Evolutionary conservation across 2,329 filamentous ascomycete species (phyloP).

Genomic region (Trichophyton verrucosum): DNA sequence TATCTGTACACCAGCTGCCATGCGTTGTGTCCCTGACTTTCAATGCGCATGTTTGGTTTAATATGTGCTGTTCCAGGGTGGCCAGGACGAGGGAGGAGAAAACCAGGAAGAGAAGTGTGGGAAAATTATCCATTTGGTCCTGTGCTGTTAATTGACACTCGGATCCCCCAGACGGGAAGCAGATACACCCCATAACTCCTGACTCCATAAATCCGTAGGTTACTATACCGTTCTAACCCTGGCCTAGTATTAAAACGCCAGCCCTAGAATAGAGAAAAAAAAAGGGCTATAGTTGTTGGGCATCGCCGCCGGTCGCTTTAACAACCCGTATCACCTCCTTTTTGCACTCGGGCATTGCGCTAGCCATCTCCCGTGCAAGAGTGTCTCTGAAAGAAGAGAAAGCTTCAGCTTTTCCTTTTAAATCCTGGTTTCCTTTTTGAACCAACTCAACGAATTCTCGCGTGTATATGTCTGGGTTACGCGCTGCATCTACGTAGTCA

Average conservation of each 20-base stretch:
- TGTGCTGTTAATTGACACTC: background rate
- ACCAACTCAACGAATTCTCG: constrained; percentile 53
- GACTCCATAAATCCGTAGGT: background rate
- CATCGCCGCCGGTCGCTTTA: constrained; percentile 24
- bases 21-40: background rate
- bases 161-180: background rate
- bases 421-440: constrained; percentile 49
- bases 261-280: background rate
- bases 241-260: background rate
- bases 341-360: constrained; percentile 45
- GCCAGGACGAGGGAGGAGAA: background rate
- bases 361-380: constrained; percentile 45
- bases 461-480: constrained; percentile 56
- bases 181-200: background rate
- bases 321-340: constrained; percentile 43
- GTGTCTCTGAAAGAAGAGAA: constrained; percentile 48
- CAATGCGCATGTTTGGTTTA: background rate
- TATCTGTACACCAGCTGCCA: background rate
- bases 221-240: background rate
- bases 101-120: background rate
- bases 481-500: constrained; percentile 49
- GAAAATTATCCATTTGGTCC: background rate
- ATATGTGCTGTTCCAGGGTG: background rate
- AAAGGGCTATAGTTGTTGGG: background rate
- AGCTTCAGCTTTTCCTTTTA: constrained; percentile 49